Percentiles rank a stretch among this genome's conserved stretches.
Conservation (phyloP, 23 red algal species). For the Gracilaria domingensis region DNA sequence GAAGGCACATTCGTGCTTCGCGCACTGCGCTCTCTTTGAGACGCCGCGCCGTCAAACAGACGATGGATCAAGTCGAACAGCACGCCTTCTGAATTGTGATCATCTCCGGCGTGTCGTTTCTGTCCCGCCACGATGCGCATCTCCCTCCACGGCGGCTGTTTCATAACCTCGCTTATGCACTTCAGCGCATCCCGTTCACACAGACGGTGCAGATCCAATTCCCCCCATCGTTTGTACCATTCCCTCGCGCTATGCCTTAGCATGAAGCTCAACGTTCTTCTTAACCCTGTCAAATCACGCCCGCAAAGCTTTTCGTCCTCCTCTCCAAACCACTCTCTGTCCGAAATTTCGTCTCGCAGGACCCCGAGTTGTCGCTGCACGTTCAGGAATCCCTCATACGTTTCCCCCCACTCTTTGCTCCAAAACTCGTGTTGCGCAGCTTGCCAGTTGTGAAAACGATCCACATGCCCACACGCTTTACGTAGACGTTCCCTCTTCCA, state of each 20-base stretch:
- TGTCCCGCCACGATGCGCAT: conserved; percentile 58
- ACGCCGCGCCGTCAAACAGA: background rate
- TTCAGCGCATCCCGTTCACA: conserved; percentile 11
- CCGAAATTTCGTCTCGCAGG: conserved; percentile 27
- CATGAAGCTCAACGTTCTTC: conserved; percentile 15
- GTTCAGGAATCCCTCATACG: conserved; percentile 33
- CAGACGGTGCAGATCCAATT: conserved; percentile 39
- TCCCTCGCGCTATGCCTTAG: conserved; percentile 10
- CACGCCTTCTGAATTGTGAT: conserved; percentile 45
- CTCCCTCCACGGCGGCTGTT: conserved; percentile 37
- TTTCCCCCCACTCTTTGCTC: conserved; percentile 17
- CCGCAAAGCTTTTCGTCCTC: background rate
- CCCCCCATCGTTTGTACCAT: conserved; percentile 42
- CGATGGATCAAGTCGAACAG: conserved; percentile 32
- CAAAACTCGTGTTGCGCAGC: conserved; percentile 12
- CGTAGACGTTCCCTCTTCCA: background rate
- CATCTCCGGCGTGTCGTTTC: conserved; percentile 34
- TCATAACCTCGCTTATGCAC: background rate
- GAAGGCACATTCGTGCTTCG: too few relatives aligned
- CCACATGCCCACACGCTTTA: background rate
- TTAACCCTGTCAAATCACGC: background rate
- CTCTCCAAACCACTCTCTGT: background rate
- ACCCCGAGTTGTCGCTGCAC: conserved; percentile 39
- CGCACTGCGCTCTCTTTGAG: too few relatives aligned
- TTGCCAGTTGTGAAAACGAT: background rate